Evolutionary conservation across 371 early-diverging fungal species (phyloP), one percentile per base, ranked within the genome.

Genomic region (Nosema granulosis): DNA sequence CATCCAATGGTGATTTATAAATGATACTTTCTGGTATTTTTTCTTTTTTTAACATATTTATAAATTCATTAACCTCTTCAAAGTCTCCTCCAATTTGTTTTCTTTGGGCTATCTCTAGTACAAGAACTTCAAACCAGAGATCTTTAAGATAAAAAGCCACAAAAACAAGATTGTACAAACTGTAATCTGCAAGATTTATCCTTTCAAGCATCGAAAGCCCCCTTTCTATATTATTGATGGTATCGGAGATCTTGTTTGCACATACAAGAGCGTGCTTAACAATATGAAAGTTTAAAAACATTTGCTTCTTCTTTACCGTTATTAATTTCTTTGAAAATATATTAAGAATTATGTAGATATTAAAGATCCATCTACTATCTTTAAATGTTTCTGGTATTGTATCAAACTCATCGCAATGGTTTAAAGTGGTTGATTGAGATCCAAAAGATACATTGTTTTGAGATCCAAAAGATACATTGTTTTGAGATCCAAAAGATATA

Each of bases 321-420:
- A 63, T 35, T 63, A 63, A 35, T 13, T 4, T 3, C 18, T 20
- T 3, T 26, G 63, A 63, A 12, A 43, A 18, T 3, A 3, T 3
- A 12, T 35, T 3, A 35, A 63, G 37, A 16, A 63, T 35, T 9
- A 63, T 63, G 24, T 63, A 63, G 20, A 63, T 20, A 63, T 63
- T 79, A 59, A 37, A 79, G 49, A 34, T 54, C 28, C 37, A 56
- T 1, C 34, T 71, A 68, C 24, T 35, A 6, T 28, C 57, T 1
- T 4, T 50, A 3, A 37, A 69, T 12, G 20, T 72, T 52, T 6
- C 37, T 12, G 6, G 58, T 16, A 31, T 6, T 35, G 16, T 74
- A 9, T 20, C 13, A 6, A 20, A 69, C 58, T 0, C 4, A 13
- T 6, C 24, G 12, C 11, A 56, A 20, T n/a, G n/a, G n/a, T n/a